A percentile compares a stretch with the other conserved stretches of the same genome.
Conservation (phyloP, 2,329 filamentous ascomycete species). For the Tolypocladium nubicola region DNA sequence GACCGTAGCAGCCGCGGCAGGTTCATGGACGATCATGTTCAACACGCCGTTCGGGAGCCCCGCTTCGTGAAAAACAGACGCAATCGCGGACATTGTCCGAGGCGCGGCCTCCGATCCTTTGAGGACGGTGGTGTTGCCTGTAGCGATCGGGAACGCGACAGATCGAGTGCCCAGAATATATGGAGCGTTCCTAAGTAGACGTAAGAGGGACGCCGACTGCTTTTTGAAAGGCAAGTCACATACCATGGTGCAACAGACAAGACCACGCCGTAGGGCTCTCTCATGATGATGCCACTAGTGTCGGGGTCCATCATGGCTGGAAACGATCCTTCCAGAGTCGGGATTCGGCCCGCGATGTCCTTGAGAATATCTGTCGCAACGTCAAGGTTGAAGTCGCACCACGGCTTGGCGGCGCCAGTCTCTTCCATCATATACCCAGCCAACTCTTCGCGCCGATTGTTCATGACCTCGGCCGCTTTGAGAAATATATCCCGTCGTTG, state of each 20-base stretch:
- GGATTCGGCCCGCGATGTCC: slow-evolving; percentile 32
- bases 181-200: slow-evolving; percentile 41
- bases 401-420: slow-evolving; percentile 27
- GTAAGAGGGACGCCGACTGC: neutral
- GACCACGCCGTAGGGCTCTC: slow-evolving; percentile 71
- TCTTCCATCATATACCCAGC: slow-evolving; percentile 45
- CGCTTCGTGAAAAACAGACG: slow-evolving; percentile 56
- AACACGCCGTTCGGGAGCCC: slow-evolving; percentile 67
- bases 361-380: slow-evolving; percentile 26
- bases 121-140: slow-evolving; percentile 66
- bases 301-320: slow-evolving; percentile 19
- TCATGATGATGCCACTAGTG: slow-evolving; percentile 50
- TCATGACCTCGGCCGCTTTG: slow-evolving; percentile 55
- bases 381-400: slow-evolving; percentile 29
- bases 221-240: slow-evolving; percentile 6
- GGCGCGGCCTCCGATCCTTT: slow-evolving; percentile 63
- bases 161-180: slow-evolving; percentile 42
- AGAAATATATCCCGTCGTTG: slow-evolving; percentile 60
- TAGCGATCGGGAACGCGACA: slow-evolving; percentile 57
- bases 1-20: slow-evolving; percentile 54
- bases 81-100: slow-evolving; percentile 51
- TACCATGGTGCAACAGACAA: slow-evolving; percentile 76
- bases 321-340: slow-evolving; percentile 25
- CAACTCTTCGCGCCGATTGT: slow-evolving; percentile 49
- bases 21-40: slow-evolving; percentile 58